phyloP scores from a whole-genome alignment of 2,329 filamentous ascomycete species.

The Beauveria caledonica region DNA sequence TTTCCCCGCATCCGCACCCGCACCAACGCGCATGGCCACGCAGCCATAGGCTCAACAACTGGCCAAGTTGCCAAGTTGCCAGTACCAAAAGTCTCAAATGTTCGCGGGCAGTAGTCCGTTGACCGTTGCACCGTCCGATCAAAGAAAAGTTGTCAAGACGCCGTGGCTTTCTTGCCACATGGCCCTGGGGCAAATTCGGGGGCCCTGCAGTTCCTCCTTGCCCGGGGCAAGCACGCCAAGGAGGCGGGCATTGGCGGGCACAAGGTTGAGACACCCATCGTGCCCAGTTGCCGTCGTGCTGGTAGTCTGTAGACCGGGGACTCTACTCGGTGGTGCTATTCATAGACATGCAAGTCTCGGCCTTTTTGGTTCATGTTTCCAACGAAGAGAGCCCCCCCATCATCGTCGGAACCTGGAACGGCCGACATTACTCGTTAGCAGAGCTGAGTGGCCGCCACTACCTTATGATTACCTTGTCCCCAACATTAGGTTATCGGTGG shows the following conservation, averaged over 20 bases:
- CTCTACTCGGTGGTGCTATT: slow-evolving; percentile 6
- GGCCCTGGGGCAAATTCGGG: not conserved
- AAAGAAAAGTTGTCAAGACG: not conserved
- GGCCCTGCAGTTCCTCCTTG: not conserved
- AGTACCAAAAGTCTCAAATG: not conserved
- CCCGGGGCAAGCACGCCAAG: not conserved
- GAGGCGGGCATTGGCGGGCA: not conserved
- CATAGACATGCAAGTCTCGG: slow-evolving; percentile 10
- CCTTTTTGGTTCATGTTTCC: not conserved
- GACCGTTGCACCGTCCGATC: not conserved
- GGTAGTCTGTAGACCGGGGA: not conserved
- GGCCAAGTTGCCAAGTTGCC: too few relatives aligned
- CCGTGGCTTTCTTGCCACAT: slow-evolving; percentile 2
- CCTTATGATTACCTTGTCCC: too few relatives aligned
- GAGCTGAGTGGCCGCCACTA: too few relatives aligned
- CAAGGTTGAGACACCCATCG: slow-evolving; percentile 2
- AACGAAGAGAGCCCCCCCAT: not conserved
- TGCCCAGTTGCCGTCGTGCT: too few relatives aligned
- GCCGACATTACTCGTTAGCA: too few relatives aligned
- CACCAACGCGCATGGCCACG: too few relatives aligned
- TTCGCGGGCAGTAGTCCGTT: not conserved
- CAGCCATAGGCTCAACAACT: too few relatives aligned
- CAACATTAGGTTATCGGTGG: not conserved
- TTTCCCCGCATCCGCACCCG: too few relatives aligned
- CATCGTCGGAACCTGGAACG: too few relatives aligned